These are phyloP conservation scores for Globisporangium acanthophoron DNA, from an alignment of 352 stramenopile species.

Conservation along the genomic window DNA sequence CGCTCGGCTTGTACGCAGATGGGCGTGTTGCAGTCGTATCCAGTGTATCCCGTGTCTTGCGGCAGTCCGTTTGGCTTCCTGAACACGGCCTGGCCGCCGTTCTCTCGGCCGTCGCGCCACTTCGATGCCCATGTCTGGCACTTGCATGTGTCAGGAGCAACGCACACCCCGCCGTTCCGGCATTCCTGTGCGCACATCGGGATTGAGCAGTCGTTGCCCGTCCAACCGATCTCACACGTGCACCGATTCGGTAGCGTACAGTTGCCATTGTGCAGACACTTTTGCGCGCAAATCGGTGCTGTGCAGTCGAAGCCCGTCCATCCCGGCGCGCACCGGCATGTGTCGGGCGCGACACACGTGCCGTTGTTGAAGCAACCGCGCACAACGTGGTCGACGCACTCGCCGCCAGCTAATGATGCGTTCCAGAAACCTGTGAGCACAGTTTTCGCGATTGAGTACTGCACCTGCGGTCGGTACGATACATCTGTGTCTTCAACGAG, in stretches of 20 bases:
- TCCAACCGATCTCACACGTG: conserved; percentile 91
- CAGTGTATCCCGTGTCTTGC: conserved; percentile 92
- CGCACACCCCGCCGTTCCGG: conserved; percentile 71
- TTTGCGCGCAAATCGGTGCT: conserved; percentile 64
- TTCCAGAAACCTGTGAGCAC: conserved; percentile 63
- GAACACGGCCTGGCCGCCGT: conserved; percentile 89
- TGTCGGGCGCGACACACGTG: conserved; percentile 88
- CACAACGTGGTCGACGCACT: conserved; percentile 91
- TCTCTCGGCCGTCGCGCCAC: conserved; percentile 89
- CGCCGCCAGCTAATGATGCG: conserved; percentile 31
- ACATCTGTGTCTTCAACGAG: conserved; percentile 91
- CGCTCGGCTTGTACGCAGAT: conserved; percentile 92
- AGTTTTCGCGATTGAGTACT: conserved; percentile 60
- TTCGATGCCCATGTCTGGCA: conserved; percentile 87
- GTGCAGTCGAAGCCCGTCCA: conserved; percentile 82
- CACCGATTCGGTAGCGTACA: conserved; percentile 91
- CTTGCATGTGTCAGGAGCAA: conserved; percentile 81
- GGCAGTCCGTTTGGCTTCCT: conserved; percentile 86
- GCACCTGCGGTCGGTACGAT: conserved; percentile 82
- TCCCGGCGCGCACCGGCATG: conserved; percentile 71
- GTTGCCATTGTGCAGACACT: conserved; percentile 81
- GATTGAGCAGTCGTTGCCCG: conserved; percentile 79
- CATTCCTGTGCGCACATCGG: conserved; percentile 91
- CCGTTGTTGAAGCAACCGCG: conserved; percentile 95
- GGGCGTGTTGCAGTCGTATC: conserved; percentile 95